Percentiles rank a stretch among this genome's conserved stretches.
These are phyloP conservation scores for Suhomyces sp. DNA, from an alignment of 805 yeast genomes.

Conservation along the genomic window DNA sequence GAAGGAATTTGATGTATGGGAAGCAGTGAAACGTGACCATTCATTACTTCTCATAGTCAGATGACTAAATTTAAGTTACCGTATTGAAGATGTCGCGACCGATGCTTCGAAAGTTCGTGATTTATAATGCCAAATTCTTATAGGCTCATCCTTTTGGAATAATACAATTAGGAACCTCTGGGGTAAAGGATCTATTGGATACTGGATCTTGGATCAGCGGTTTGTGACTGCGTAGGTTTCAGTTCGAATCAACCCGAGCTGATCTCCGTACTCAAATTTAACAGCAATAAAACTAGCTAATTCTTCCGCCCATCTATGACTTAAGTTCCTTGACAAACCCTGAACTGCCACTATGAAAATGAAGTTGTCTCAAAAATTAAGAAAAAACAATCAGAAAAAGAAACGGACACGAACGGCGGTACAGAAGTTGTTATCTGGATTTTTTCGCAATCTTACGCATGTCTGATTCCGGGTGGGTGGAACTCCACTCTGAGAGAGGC, in stretches of 20 bases:
- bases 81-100: background rate
- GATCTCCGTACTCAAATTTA: no score
- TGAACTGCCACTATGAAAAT: background rate
- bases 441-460: background rate
- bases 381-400: background rate
- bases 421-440: background rate
- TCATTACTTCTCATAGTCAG: background rate
- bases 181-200: no score
- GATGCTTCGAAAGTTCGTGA: background rate
- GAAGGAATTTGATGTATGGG: no score
- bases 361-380: background rate
- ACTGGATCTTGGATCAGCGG: no score
- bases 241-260: no score
- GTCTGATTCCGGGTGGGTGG: background rate
- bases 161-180: no score
- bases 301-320: background rate
- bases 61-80: background rate
- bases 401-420: background rate
- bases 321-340: background rate
- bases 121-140: background rate
- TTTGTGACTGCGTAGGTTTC: no score
- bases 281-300: no score
- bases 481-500: background rate
- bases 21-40: no score
- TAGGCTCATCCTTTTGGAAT: no score